phyloP scores from a whole-genome alignment of 768 basidiomycete genomes.

The Hypholoma sublateritium region DNA sequence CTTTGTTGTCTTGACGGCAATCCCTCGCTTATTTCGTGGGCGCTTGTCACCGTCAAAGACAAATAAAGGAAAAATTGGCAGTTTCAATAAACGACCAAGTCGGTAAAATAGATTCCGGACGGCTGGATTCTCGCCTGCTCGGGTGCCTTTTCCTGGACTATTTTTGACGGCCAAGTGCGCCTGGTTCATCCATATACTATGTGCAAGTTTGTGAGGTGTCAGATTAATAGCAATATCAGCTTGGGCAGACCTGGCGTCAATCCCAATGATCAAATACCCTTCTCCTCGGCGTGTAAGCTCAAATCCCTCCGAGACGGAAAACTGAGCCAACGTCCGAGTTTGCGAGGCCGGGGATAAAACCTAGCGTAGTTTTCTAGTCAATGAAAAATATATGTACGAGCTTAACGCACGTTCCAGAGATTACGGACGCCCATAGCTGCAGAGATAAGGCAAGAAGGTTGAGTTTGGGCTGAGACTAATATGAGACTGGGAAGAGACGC shows the following conservation, averaged over 20 bases:
- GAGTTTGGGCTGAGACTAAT: not conserved
- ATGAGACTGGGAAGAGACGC: not conserved
- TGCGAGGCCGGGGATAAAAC: not conserved
- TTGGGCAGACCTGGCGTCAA: not conserved
- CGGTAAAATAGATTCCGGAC: constrained; percentile 42
- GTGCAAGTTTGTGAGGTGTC: not conserved
- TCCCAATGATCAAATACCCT: not conserved
- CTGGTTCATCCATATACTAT: constrained; percentile 16
- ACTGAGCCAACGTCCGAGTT: not conserved
- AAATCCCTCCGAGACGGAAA: not conserved
- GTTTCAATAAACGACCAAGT: constrained; percentile 33
- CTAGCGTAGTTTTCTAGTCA: not conserved
- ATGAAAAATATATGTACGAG: not conserved
- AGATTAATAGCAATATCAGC: not conserved
- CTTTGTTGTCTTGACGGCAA: constrained; percentile 20
- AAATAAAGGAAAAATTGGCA: constrained; percentile 42
- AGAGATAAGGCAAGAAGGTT: not conserved
- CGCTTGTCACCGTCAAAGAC: constrained; percentile 49
- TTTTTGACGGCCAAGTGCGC: constrained; percentile 6
- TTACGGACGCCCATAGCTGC: not conserved
- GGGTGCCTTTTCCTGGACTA: constrained; percentile 10
- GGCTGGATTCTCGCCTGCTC: constrained; percentile 36
- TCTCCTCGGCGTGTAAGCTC: not conserved
- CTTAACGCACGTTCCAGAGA: not conserved
- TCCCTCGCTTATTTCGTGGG: constrained; percentile 39